Percentiles rank a stretch among this genome's conserved stretches.
Conservation (phyloP, 1,284 basidiomycete species). For the Ceratobasidium sp. region DNA sequence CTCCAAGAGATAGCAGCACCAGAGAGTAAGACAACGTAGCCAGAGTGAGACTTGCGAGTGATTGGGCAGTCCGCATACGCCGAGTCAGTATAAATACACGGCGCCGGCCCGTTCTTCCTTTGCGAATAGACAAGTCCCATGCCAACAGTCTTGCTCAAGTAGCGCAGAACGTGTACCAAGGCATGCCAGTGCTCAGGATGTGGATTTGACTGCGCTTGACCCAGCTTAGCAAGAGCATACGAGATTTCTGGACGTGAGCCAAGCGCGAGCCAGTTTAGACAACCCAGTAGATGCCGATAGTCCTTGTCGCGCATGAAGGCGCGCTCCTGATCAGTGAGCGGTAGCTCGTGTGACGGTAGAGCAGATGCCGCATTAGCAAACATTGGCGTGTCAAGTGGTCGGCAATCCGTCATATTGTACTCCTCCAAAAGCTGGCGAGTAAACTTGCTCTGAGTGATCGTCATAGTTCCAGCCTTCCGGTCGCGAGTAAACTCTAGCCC, state of each 20-base stretch:
- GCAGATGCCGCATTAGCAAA: neutral
- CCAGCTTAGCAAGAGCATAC: constrained; percentile 4
- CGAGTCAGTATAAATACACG: constrained; percentile 8
- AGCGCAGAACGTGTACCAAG: constrained; percentile 21
- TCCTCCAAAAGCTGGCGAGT: neutral
- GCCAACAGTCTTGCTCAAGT: constrained; percentile 19
- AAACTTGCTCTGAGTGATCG: constrained; percentile 5
- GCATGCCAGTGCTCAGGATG: constrained; percentile 16
- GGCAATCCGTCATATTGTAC: neutral
- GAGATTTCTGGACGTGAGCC: constrained; percentile 4
- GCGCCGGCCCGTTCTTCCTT: too few species aligned
- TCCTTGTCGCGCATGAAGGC: constrained; percentile 5
- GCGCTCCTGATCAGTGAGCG: neutral
- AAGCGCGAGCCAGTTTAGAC: constrained; percentile 10
- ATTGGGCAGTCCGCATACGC: constrained; percentile 26
- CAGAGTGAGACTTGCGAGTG: constrained; percentile 56
- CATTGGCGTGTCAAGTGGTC: constrained; percentile 2
- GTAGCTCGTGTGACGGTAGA: neutral
- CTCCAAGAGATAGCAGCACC: constrained; percentile 57
- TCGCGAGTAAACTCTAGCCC: constrained; percentile 14
- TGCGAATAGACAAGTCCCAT: neutral
- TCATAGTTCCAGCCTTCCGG: neutral
- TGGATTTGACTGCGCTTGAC: constrained; percentile 21
- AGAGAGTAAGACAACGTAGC: constrained; percentile 57
- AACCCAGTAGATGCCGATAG: constrained; percentile 3